These are phyloP conservation scores for Zoysia pacifica DNA, from an alignment of 176 grass and related monocot genomes.

Conservation along the genomic window DNA sequence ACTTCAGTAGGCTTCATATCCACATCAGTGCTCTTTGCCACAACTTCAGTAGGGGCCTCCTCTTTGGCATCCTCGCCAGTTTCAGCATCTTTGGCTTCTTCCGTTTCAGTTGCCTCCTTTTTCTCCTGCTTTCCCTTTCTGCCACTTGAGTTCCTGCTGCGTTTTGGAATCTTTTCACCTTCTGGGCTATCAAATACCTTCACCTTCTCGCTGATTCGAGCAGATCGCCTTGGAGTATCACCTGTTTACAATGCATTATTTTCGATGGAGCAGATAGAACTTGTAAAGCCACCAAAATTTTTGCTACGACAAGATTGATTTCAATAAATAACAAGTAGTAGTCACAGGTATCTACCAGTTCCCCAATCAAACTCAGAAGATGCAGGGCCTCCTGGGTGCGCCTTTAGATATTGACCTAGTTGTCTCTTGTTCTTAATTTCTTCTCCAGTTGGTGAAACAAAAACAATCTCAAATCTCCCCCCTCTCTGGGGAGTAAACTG, in stretches of 20 bases:
- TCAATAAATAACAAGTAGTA: background rate
- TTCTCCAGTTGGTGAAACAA: slow-evolving; percentile 83
- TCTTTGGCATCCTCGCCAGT: slow-evolving; percentile 31
- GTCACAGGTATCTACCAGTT: slow-evolving; percentile 58
- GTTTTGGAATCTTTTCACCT: slow-evolving; percentile 73
- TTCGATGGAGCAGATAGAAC: slow-evolving; percentile 3
- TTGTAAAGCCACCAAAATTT: background rate
- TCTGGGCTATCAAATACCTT: slow-evolving; percentile 74
- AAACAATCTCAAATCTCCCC: slow-evolving; percentile 79
- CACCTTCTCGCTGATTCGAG: slow-evolving; percentile 86
- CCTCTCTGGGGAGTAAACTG: slow-evolving; percentile 76
- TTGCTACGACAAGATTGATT: background rate
- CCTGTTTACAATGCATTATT: slow-evolving; percentile 52
- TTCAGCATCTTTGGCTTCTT: slow-evolving; percentile 51
- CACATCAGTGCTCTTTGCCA: slow-evolving; percentile 15
- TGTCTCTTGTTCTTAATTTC: slow-evolving; percentile 92
- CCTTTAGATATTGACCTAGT: slow-evolving; percentile 75
- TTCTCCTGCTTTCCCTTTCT: slow-evolving; percentile 57
- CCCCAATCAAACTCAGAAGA: slow-evolving; percentile 91
- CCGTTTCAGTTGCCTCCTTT: slow-evolving; percentile 42
- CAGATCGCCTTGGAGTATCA: slow-evolving; percentile 89
- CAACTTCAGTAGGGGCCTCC: slow-evolving; percentile 8
- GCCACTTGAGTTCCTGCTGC: slow-evolving; percentile 49
- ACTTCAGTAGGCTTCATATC: slow-evolving; percentile 58
- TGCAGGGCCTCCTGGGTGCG: slow-evolving; percentile 70